These are phyloP conservation scores for Fusarium chlamydosporum DNA, from an alignment of 2,329 filamentous ascomycete genomes.

Conservation along the genomic window DNA sequence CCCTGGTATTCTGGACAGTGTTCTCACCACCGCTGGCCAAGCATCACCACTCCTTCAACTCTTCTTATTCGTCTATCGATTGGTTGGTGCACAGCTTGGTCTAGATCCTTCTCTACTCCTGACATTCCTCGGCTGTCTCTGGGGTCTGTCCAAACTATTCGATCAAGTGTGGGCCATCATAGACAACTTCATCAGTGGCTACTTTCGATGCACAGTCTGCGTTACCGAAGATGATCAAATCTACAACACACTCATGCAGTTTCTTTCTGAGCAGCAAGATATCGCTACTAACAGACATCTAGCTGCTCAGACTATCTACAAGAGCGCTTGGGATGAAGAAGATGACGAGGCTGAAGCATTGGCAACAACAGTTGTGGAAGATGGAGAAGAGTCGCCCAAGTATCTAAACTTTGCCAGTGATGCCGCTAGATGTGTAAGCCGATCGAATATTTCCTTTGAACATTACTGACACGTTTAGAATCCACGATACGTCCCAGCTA, in stretches of 20 bases:
- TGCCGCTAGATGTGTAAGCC: slow-evolving; percentile 64
- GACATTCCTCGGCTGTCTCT: slow-evolving; percentile 62
- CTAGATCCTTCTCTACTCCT: slow-evolving; percentile 65
- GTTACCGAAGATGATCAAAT: slow-evolving; percentile 70
- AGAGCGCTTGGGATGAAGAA: slow-evolving; percentile 70
- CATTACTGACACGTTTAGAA: slow-evolving; percentile 50
- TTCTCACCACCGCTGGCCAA: slow-evolving; percentile 62
- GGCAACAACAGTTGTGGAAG: slow-evolving; percentile 56
- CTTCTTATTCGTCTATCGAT: slow-evolving; percentile 62
- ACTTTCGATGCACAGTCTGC: slow-evolving; percentile 67
- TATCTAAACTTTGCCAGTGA: slow-evolving; percentile 73
- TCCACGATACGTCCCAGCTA: slow-evolving; percentile 67
- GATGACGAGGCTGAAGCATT: slow-evolving; percentile 61
- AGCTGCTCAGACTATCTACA: slow-evolving; percentile 68
- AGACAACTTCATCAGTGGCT: slow-evolving; percentile 57
- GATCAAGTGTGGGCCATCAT: slow-evolving; percentile 55
- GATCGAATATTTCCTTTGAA: neutral
- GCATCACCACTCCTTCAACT: slow-evolving; percentile 60
- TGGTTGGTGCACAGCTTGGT: slow-evolving; percentile 61
- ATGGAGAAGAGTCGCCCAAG: slow-evolving; percentile 54
- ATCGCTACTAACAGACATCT: slow-evolving; percentile 67
- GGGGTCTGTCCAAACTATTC: slow-evolving; percentile 60
- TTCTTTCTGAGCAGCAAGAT: slow-evolving; percentile 67
- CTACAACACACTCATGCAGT: slow-evolving; percentile 71
- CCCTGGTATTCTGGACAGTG: slow-evolving; percentile 59